Evolutionary conservation across 805 yeast genomes (phyloP), one percentile per base, ranked within the genome.

Genomic region (Cyberlindnera veronae): DNA sequence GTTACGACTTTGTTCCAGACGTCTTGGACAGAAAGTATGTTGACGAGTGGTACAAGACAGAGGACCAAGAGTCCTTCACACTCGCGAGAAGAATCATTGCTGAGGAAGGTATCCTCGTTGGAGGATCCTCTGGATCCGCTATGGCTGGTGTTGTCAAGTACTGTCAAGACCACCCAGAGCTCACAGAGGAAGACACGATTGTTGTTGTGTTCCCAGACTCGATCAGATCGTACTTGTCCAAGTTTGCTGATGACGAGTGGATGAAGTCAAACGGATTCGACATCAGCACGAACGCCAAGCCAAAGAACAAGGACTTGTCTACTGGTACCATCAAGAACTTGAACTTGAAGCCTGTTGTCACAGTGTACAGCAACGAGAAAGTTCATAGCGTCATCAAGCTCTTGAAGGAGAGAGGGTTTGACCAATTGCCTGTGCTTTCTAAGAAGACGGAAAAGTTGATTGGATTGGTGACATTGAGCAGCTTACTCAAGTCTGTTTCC

Each of bases 231-330:
- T 86, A 86, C 67, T 72, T 86, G 64, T 79, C 93, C 48, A 86
- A 86, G 67, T 86, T 86, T 58, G 91, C 85, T 28, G 95, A 86
- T 61, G 95, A 87, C 55, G 95, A 85, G 64, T 86, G 95, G 95
- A 79, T 86, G 84, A 75, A 73, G 60, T 77, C 77, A 53, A 84
- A 86, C 60, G 84, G 84, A 3, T 80, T 87, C 57, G 76, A 45
- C 32, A 44, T 82, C 49, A 85, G 77, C 48, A 61, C n/a, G n/a
- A n/a, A n/a, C n/a, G n/a, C 73, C 39, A 61, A 63, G 40, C 55
- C 68, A 16, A 63, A 65, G 40, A 61, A 55, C 31, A 71, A 71
- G 49, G 63, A 73, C 17, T 73, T 71, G 62, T 63, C 70, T 39
- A 72, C 72, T 33, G 78, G 76, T 45, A 79, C 80, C 34, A 84